phyloP scores from a whole-genome alignment of 1,139 yeast species.

The Kodamaea fungicola region DNA sequence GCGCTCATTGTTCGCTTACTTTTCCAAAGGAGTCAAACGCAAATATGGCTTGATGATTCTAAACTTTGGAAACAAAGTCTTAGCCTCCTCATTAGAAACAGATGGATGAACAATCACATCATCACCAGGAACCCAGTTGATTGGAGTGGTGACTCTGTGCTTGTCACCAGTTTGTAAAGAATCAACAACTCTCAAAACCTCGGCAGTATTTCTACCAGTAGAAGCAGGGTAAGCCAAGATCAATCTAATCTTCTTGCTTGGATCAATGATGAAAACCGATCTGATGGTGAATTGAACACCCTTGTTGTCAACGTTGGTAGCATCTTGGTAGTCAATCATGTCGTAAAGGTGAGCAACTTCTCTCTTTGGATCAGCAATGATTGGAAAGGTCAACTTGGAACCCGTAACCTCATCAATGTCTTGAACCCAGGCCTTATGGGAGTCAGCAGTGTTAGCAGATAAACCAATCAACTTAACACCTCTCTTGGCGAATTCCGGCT shows the following conservation, averaged over 20 bases:
- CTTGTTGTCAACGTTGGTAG: conserved; percentile 61
- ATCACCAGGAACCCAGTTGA: conserved; percentile 69
- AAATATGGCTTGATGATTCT: conserved; percentile 80
- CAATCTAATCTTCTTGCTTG: conserved; percentile 78
- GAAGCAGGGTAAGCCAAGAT: conserved; percentile 86
- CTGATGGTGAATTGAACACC: conserved; percentile 78
- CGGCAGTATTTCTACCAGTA: conserved; percentile 86
- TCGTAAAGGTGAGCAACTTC: conserved; percentile 81
- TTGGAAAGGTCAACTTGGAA: conserved; percentile 73
- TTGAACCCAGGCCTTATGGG: conserved; percentile 78
- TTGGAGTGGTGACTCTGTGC: conserved; percentile 81
- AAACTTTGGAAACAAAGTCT: conserved; percentile 77
- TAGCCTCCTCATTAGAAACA: conserved; percentile 76
- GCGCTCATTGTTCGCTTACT: conserved; percentile 1
- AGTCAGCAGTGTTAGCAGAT: conserved; percentile 74
- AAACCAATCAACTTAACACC: conserved; percentile 82
- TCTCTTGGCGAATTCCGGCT: conserved; percentile 79
- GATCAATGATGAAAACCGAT: conserved; percentile 86
- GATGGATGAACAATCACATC: conserved; percentile 89
- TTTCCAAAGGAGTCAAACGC: conserved; percentile 23
- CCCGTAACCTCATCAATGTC: conserved; percentile 83
- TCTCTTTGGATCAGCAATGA: conserved; percentile 79
- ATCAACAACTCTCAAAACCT: conserved; percentile 82
- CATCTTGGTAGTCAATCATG: conserved; percentile 88
- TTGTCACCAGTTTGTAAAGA: conserved; percentile 79